Evolutionary conservation across 2,329 filamentous ascomycete genomes (phyloP).

Genomic region (Pseudogymnoascus sp.): DNA sequence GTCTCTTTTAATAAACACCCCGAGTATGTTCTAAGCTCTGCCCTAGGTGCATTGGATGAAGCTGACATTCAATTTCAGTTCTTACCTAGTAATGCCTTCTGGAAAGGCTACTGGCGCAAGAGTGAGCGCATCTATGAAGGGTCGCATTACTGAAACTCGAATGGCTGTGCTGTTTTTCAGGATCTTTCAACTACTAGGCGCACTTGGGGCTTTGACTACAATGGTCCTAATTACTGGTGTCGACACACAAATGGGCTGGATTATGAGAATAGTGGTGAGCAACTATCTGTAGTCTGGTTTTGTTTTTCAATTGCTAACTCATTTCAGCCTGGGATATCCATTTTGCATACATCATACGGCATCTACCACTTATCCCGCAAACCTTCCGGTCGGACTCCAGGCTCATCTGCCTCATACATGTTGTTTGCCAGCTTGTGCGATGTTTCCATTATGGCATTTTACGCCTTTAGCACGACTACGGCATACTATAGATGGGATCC

Average conservation of each 20-base stretch:
- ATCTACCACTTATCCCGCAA: conserved; percentile 71
- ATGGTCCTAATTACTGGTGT: conserved; percentile 69
- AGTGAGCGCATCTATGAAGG: conserved; percentile 63
- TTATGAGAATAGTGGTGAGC: conserved; percentile 68
- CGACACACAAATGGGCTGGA: conserved; percentile 58
- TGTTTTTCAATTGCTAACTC: conserved; percentile 11
- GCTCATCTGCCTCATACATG: conserved; percentile 81
- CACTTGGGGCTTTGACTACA: conserved; percentile 62
- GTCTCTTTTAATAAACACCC: conserved; percentile 80
- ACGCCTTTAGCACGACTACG: conserved; percentile 44
- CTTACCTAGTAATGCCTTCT: conserved; percentile 56
- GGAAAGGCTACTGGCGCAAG: conserved; percentile 52
- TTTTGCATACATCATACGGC: conserved; percentile 64
- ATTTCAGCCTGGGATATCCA: conserved; percentile 64
- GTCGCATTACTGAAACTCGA: conserved; percentile 60
- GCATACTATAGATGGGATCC: conserved; percentile 28
- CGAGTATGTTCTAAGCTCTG: conserved; percentile 49
- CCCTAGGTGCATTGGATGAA: background rate
- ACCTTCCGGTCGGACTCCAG: conserved; percentile 62
- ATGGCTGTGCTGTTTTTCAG: conserved; percentile 62
- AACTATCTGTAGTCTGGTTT: background rate
- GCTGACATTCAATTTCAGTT: conserved; percentile 21
- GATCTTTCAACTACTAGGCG: conserved; percentile 56
- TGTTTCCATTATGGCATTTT: conserved; percentile 45
- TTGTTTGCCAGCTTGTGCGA: conserved; percentile 73